Evolutionary conservation across 148 eudicot species (phyloP).

Genomic region (Pouteria glomerata): DNA sequence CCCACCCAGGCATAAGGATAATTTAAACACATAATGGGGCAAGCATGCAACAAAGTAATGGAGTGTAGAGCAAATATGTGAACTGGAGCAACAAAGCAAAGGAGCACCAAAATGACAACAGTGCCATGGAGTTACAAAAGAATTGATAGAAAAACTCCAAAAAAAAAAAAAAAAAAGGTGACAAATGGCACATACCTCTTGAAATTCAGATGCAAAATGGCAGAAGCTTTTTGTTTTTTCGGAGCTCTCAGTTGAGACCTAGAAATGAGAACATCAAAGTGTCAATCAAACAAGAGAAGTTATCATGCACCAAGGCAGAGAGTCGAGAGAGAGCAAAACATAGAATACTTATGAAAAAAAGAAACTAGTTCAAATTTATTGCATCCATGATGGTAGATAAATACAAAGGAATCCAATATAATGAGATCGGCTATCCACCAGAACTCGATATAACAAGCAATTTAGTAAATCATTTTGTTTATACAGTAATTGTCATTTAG

Average conservation of each 20-base stretch:
- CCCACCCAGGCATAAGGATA: not conserved
- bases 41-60: not conserved
- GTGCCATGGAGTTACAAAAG: too few relatives aligned
- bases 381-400: not conserved
- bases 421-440: not conserved
- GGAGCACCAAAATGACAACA: not conserved
- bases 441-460: not conserved
- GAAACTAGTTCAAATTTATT: not conserved
- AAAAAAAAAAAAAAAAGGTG: not conserved
- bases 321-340: not conserved
- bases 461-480: too few relatives aligned
- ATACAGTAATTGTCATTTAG: too few relatives aligned
- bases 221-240: not conserved
- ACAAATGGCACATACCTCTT: conserved; percentile 5
- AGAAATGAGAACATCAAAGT: not conserved
- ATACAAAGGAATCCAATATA: not conserved
- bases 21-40: not conserved
- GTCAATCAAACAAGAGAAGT: not conserved
- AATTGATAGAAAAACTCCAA: not conserved
- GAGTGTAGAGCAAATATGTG: not conserved
- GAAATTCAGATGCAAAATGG: not conserved
- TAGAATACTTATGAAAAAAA: not conserved
- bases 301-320: not conserved
- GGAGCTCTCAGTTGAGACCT: conserved; percentile 6
- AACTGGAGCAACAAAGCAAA: not conserved